Evolutionary conservation across 768 basidiomycete species (phyloP).

Genomic region (Astraeus odoratus): DNA sequence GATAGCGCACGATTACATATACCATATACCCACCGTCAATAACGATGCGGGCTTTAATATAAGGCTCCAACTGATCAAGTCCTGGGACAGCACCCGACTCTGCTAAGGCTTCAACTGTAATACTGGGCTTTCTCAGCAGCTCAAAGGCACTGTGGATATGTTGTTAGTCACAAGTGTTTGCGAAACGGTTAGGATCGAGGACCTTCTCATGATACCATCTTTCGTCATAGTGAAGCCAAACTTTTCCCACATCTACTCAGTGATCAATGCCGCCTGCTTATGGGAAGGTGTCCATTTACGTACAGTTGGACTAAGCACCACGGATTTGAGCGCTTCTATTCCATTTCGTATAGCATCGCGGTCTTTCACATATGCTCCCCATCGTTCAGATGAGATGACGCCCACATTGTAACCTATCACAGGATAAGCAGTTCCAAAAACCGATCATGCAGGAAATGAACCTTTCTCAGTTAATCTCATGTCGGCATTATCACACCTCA

Average conservation of each 20-base stretch:
- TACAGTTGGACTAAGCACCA: conserved; percentile 37
- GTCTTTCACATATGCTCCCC: conserved; percentile 30
- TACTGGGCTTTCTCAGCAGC: conserved; percentile 52
- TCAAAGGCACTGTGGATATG: conserved; percentile 59
- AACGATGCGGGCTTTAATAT: conserved; percentile 52
- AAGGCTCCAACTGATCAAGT: conserved; percentile 42
- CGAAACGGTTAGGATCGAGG: background rate
- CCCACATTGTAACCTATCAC: conserved; percentile 34
- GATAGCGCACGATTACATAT: background rate
- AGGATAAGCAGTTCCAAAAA: background rate
- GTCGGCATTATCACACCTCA: conserved; percentile 88
- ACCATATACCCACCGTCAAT: conserved; percentile 54
- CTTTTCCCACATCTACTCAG: conserved; percentile 34
- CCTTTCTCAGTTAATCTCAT: conserved; percentile 74
- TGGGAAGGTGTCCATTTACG: conserved; percentile 1
- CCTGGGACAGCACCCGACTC: conserved; percentile 34
- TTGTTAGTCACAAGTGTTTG: background rate
- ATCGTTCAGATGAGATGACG: conserved; percentile 37
- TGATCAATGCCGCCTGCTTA: background rate
- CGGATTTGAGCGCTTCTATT: conserved; percentile 28
- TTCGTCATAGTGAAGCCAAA: conserved; percentile 34
- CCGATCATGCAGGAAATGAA: conserved; percentile 14
- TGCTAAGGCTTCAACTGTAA: conserved; percentile 39
- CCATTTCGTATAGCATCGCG: conserved; percentile 29
- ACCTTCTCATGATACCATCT: conserved; percentile 44